Evolutionary conservation across 2,329 filamentous ascomycete genomes (phyloP), one percentile per base, ranked within the genome.

Genomic region (Aotearoamyces nothofagi): DNA sequence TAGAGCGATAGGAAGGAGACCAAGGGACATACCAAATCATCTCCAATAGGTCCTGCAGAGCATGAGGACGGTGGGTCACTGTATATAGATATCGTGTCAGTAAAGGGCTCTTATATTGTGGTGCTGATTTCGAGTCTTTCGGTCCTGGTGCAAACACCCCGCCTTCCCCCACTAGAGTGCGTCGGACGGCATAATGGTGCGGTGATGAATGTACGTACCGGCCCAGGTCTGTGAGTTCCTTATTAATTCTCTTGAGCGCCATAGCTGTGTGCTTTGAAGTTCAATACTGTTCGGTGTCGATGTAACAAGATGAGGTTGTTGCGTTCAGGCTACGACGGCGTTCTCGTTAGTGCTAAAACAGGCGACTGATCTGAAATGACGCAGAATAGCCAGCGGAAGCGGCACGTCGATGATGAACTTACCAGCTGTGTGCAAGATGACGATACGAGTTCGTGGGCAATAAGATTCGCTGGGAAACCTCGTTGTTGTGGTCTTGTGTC

Each of bases 31-130:
- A 96, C 90, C 74, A 98, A 60, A 66, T 98, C 90, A 66, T 96
- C 87, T 57, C 86, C 86, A 51, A 92, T 78, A 45, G 90, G 90
- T 43, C 90, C 90, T 50, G 90, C 90, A 55, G 87, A 96, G 75
- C 90, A 98, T 46, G 87, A 96, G 35, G 90, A 96, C 53, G 90
- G 90, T 55, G 90, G 90, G 57, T 98, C 90, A 66, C 90, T 96
- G 48, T 39, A 41, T 37, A 35, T 31, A 27, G 34, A 34, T 23
- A 42, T 9, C 26, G 37, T 17, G 26, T 49, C 31, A 45, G 40
- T 31, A 29, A 35, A 92, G 87, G 86, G 61, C 92, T 83, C 57
- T 79, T 94, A 47, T 92, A 92, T 60, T 78, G 90, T 51, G 69
- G 78, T 30, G 66, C 67, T 44, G 68, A 35, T 17, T 27, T 25